Evolutionary conservation across 2,329 filamentous ascomycete species (phyloP).

Genomic region (Colletotrichum euphorbiae): DNA sequence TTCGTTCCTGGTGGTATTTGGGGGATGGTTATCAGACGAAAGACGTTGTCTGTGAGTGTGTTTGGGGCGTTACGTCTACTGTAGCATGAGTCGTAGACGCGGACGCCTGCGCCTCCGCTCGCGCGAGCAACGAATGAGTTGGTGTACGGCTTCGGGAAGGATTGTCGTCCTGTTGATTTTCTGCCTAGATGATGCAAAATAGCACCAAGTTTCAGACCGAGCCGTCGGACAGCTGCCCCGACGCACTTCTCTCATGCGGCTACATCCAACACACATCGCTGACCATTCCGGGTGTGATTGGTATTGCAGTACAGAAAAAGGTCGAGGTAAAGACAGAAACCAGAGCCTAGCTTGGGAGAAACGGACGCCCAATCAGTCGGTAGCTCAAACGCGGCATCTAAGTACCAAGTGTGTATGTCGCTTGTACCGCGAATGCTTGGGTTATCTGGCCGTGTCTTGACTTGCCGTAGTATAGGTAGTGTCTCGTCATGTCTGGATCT

Average conservation of each 20-base stretch:
- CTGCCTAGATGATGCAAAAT: constrained; percentile 20
- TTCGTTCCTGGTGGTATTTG: constrained; percentile 9
- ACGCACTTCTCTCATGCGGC: constrained; percentile 33
- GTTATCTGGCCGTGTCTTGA: constrained; percentile 17
- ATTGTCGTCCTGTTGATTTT: constrained; percentile 7
- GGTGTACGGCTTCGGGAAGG: constrained; percentile 8
- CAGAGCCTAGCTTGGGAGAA: constrained; percentile 4
- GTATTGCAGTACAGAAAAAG: neutral
- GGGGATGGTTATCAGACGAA: constrained; percentile 18
- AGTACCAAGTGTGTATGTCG: neutral
- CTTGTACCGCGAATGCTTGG: neutral
- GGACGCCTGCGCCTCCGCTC: neutral
- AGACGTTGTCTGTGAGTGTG: constrained; percentile 21
- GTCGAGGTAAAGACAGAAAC: constrained; percentile 10
- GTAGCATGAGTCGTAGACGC: constrained; percentile 21
- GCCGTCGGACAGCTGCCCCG: constrained; percentile 16
- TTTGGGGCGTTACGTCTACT: constrained; percentile 13
- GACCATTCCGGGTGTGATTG: neutral
- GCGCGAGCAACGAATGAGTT: neutral
- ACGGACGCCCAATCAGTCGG: constrained; percentile 4
- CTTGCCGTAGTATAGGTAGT: neutral
- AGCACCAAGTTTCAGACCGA: constrained; percentile 29
- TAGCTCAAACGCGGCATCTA: neutral
- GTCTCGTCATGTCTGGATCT: neutral
- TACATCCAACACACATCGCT: constrained; percentile 10